Evolutionary conservation across 2,329 filamentous ascomycete genomes (phyloP).

Genomic region (Emericellopsis atlantica): DNA sequence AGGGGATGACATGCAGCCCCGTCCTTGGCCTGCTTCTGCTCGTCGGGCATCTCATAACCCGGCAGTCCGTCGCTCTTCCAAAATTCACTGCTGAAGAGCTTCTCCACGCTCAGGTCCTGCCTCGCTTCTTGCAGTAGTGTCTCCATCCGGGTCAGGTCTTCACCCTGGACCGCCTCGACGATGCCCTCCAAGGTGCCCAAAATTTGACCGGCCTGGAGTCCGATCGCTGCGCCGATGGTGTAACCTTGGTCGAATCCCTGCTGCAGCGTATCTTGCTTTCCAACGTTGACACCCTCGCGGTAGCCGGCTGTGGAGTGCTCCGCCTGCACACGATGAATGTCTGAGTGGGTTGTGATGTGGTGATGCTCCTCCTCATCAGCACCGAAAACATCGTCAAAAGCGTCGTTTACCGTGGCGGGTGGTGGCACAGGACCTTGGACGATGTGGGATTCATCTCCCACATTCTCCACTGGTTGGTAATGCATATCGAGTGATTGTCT

Average conservation of each 20-base stretch:
- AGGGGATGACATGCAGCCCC: slow-evolving; percentile 46
- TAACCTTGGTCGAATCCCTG: slow-evolving; percentile 88
- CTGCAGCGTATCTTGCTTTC: slow-evolving; percentile 69
- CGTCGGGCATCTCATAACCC: slow-evolving; percentile 44
- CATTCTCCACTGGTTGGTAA: slow-evolving; percentile 17
- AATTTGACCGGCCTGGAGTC: slow-evolving; percentile 59
- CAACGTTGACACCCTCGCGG: slow-evolving; percentile 68
- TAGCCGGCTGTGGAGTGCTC: slow-evolving; percentile 81
- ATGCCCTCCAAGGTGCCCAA: slow-evolving; percentile 70
- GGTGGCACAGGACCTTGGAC: slow-evolving; percentile 7
- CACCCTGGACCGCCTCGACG: slow-evolving; percentile 27
- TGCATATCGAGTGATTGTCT: slow-evolving; percentile 12
- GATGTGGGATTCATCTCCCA: slow-evolving; percentile 13
- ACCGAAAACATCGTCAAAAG: slow-evolving; percentile 24
- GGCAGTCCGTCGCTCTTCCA: slow-evolving; percentile 61
- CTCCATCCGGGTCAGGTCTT: slow-evolving; percentile 6
- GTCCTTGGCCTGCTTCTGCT: slow-evolving; percentile 20
- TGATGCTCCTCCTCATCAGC: slow-evolving; percentile 5
- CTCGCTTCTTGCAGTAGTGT: slow-evolving; percentile 35
- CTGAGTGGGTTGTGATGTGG: slow-evolving; percentile 29
- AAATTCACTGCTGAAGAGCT: slow-evolving; percentile 52
- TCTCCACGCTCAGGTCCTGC: slow-evolving; percentile 45
- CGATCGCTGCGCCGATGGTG: slow-evolving; percentile 68
- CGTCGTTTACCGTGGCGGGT: slow-evolving; percentile 6
- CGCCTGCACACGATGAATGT: slow-evolving; percentile 60